Evolutionary conservation across 441 rosid species (phyloP).

Genomic region (Breynia disticha): DNA sequence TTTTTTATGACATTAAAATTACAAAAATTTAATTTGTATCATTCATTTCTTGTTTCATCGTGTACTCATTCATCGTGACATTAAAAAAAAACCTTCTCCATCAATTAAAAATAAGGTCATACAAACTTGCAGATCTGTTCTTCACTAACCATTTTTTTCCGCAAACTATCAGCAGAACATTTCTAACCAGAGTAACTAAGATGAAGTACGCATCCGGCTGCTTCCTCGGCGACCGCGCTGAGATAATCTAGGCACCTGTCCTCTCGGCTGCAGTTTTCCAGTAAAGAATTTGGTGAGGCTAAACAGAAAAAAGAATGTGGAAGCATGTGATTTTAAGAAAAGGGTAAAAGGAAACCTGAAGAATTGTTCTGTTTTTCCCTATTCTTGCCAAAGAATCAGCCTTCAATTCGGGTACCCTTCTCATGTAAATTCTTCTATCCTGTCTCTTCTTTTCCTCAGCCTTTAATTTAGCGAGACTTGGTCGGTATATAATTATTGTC

Average conservation of each 20-base stretch:
- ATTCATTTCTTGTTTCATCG: no score
- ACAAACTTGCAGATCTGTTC: no score
- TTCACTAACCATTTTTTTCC: background rate
- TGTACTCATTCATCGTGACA: no score
- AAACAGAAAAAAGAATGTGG: background rate
- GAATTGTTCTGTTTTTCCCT: background rate
- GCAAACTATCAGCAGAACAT: background rate
- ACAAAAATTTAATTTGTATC: no score
- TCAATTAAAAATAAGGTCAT: no score
- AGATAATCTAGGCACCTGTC: slow-evolving; percentile 15
- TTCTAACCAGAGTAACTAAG: background rate
- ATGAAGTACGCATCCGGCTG: slow-evolving; percentile 22
- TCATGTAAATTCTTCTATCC: slow-evolving; percentile 26
- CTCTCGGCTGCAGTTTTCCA: slow-evolving; percentile 25
- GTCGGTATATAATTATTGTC: slow-evolving; percentile 72
- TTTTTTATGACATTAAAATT: no score
- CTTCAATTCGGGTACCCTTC: slow-evolving; percentile 20
- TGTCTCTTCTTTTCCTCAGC: slow-evolving; percentile 61
- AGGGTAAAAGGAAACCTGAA: background rate
- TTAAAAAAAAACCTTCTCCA: no score
- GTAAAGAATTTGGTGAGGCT: background rate
- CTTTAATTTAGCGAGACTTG: slow-evolving; percentile 68
- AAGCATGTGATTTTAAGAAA: background rate
- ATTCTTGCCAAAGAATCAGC: slow-evolving; percentile 25
- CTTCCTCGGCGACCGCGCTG: slow-evolving; percentile 37